Conservation (phyloP, 805 yeast genomes). For the Danielia oregonensis region DNA sequence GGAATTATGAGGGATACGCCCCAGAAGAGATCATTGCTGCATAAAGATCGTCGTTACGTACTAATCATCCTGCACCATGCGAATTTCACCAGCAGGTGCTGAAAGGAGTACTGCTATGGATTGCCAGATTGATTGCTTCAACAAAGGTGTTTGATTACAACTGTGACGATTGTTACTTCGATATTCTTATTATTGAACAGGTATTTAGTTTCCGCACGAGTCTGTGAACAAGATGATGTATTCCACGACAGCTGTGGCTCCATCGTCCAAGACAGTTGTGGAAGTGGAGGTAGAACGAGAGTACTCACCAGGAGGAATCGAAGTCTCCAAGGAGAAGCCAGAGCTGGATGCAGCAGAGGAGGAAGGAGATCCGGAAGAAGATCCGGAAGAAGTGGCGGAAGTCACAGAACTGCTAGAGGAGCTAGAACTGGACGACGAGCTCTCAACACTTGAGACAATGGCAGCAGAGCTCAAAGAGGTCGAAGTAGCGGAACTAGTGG, state of each 20-base stretch:
- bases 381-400: background rate
- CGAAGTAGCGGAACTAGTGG: background rate
- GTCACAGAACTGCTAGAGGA: background rate
- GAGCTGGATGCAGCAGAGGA: constrained; percentile 1
- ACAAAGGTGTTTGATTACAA: no score
- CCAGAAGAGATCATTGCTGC: no score
- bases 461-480: background rate
- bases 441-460: background rate
- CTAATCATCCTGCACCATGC: no score
- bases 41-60: no score
- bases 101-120: no score
- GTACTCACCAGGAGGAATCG: constrained; percentile 21
- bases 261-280: constrained; percentile 18
- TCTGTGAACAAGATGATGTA: constrained; percentile 22
- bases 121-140: no score
- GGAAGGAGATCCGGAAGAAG: constrained; percentile 1
- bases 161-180: no score
- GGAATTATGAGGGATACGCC: no score
- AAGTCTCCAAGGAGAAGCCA: background rate
- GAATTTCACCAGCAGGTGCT: no score
- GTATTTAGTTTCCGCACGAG: no score
- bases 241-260: constrained; percentile 21
- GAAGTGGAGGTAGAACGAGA: constrained; percentile 18
- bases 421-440: background rate
- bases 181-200: no score